These are phyloP conservation scores for Blastobotrys parvus DNA, from an alignment of 805 yeast species.

Conservation along the genomic window DNA sequence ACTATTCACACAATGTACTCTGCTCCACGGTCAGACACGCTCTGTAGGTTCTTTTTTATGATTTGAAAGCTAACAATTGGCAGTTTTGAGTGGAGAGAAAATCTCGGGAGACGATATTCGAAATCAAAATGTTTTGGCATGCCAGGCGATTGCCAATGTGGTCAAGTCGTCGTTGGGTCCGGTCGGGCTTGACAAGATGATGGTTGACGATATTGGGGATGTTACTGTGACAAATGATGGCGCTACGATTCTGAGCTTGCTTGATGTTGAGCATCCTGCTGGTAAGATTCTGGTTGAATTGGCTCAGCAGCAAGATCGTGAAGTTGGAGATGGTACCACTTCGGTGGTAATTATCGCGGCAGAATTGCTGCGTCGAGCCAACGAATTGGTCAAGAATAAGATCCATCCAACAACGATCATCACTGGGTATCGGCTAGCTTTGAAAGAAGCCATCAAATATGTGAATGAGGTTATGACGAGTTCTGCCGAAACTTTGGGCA, in stretches of 20 bases:
- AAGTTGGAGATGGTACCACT: slow-evolving; percentile 98
- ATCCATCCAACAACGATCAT: slow-evolving; percentile 98
- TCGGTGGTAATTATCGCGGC: slow-evolving; percentile 94
- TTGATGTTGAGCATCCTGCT: slow-evolving; percentile 98
- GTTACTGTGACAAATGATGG: slow-evolving; percentile 99
- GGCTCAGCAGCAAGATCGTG: slow-evolving; percentile 98
- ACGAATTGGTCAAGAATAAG: slow-evolving; percentile 84
- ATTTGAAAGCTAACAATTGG: slow-evolving; percentile 6
- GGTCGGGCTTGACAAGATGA: slow-evolving; percentile 96
- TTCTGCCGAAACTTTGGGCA: slow-evolving; percentile 69
- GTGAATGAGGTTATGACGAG: slow-evolving; percentile 77
- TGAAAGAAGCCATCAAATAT: slow-evolving; percentile 82
- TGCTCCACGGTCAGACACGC: slow-evolving; percentile 81
- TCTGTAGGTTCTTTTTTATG: slow-evolving; percentile 38
- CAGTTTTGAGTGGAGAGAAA: slow-evolving; percentile 89
- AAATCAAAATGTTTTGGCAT: slow-evolving; percentile 88
- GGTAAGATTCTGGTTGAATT: slow-evolving; percentile 94
- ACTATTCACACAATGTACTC: slow-evolving; percentile 64
- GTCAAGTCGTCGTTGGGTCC: slow-evolving; percentile 95
- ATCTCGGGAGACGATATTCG: slow-evolving; percentile 93
- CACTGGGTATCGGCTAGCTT: slow-evolving; percentile 90
- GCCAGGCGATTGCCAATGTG: slow-evolving; percentile 74
- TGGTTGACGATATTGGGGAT: slow-evolving; percentile 98
- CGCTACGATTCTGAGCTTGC: slow-evolving; percentile 81
- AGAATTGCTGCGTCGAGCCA: slow-evolving; percentile 85